These are phyloP conservation scores for Phytophthora sansomeana DNA, from an alignment of 352 stramenopile genomes.

Conservation along the genomic window DNA sequence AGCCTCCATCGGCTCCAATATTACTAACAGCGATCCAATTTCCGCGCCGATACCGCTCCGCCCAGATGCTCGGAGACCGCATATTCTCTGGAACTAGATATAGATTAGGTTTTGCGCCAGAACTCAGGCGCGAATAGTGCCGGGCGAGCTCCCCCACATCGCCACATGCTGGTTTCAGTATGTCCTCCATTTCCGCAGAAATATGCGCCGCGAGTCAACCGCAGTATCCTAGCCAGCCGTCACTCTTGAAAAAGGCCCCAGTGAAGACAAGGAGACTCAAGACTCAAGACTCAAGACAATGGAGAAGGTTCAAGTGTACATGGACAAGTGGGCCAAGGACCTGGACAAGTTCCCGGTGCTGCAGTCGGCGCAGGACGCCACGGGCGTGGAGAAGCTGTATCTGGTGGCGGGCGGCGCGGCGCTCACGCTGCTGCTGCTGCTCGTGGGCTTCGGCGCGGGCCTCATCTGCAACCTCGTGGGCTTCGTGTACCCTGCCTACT, in stretches of 20 bases:
- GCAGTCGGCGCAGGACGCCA: conserved; percentile 81
- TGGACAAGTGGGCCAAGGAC: conserved; percentile 90
- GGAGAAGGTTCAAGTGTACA: conserved; percentile 85
- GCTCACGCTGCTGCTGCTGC: conserved; percentile 78
- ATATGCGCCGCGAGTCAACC: conserved; percentile 1
- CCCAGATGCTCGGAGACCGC: not conserved
- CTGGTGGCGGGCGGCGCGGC: conserved; percentile 69
- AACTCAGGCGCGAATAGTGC: conserved; percentile 3
- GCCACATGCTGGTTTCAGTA: not conserved
- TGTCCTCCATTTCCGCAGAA: conserved; percentile 15
- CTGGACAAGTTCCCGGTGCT: conserved; percentile 85
- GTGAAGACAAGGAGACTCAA: not conserved
- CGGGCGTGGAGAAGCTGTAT: conserved; percentile 91
- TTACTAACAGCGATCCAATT: not conserved
- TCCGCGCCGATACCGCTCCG: not conserved
- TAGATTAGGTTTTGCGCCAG: not conserved
- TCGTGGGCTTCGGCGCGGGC: conserved; percentile 86
- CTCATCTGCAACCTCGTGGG: conserved; percentile 87
- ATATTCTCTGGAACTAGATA: conserved; percentile 8
- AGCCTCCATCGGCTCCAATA: not conserved
- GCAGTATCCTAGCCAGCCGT: conserved; percentile 20
- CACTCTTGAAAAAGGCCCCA: conserved; percentile 30
- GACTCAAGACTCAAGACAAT: conserved; percentile 36
- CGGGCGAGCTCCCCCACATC: conserved; percentile 3
- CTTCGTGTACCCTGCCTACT: conserved; percentile 86